Evolutionary conservation across 768 basidiomycete genomes (phyloP).

Genomic region (Boletus coccyginus): DNA sequence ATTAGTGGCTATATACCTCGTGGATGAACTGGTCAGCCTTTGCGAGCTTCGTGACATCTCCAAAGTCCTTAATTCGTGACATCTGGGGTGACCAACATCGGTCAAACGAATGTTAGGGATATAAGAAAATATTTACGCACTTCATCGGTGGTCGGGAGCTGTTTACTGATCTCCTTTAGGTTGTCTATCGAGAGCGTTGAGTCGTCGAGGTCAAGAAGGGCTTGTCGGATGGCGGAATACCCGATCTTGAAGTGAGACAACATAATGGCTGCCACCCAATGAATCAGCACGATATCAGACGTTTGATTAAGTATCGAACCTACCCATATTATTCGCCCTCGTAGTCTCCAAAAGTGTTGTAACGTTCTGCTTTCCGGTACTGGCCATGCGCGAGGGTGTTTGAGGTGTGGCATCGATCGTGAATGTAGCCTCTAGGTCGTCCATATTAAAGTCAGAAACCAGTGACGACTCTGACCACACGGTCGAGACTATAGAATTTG

Average conservation of each 20-base stretch:
- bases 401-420: conserved; percentile 48
- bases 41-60: conserved; percentile 68
- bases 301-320: conserved; percentile 15
- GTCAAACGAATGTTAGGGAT: background rate
- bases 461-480: conserved; percentile 68
- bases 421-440: conserved; percentile 76
- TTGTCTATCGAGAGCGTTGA: conserved; percentile 65
- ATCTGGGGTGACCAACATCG: conserved; percentile 38
- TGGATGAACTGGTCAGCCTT: conserved; percentile 83
- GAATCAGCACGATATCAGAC: conserved; percentile 1
- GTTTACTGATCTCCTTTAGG: conserved; percentile 68
- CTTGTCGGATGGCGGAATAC: conserved; percentile 62
- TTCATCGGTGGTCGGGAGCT: conserved; percentile 82
- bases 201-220: conserved; percentile 74
- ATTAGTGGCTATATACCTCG: conserved; percentile 46
- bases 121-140: conserved; percentile 32
- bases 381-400: conserved; percentile 40
- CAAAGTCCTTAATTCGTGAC: conserved; percentile 63
- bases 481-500: conserved; percentile 41
- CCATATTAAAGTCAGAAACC: conserved; percentile 49
- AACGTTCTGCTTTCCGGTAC: conserved; percentile 53
- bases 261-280: conserved; percentile 65
- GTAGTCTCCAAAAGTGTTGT: conserved; percentile 77
- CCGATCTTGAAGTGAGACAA: conserved; percentile 69
- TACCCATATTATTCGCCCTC: conserved; percentile 82